phyloP scores from a whole-genome alignment of 2,329 filamentous ascomycete genomes.

The Pseudogymnoascus sp. region DNA sequence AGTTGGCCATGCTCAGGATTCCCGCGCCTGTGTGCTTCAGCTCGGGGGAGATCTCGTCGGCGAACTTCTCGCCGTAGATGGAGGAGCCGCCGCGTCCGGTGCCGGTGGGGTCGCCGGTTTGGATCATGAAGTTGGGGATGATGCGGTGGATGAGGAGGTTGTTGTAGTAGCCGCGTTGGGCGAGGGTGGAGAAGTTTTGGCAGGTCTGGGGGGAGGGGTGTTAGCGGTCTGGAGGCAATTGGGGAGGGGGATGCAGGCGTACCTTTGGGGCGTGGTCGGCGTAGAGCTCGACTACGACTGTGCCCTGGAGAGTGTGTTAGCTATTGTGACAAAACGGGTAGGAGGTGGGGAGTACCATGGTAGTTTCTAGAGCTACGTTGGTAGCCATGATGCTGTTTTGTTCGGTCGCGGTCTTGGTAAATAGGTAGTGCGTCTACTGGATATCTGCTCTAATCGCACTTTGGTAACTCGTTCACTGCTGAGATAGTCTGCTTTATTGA shows the following conservation, averaged over 20 bases:
- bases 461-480: background rate
- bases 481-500: background rate
- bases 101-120: conserved; percentile 89
- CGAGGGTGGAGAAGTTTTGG: conserved; percentile 78
- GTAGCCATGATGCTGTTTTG: conserved; percentile 55
- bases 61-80: conserved; percentile 91
- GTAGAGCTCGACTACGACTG: conserved; percentile 85
- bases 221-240: conserved; percentile 5
- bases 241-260: conserved; percentile 12
- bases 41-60: conserved; percentile 73
- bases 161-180: conserved; percentile 81
- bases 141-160: conserved; percentile 83
- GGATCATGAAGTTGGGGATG: conserved; percentile 94
- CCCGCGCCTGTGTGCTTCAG: conserved; percentile 91
- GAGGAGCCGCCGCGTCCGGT: conserved; percentile 82
- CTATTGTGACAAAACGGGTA: background rate
- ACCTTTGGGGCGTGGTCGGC: conserved; percentile 72
- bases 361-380: conserved; percentile 74
- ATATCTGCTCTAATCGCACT: background rate
- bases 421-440: background rate
- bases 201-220: conserved; percentile 52
- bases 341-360: conserved; percentile 54
- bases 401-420: background rate
- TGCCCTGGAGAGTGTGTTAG: conserved; percentile 51
- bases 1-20: conserved; percentile 94